These are phyloP conservation scores for Typha latifolia DNA, from an alignment of 176 grass and related monocot genomes.

Conservation along the genomic window DNA sequence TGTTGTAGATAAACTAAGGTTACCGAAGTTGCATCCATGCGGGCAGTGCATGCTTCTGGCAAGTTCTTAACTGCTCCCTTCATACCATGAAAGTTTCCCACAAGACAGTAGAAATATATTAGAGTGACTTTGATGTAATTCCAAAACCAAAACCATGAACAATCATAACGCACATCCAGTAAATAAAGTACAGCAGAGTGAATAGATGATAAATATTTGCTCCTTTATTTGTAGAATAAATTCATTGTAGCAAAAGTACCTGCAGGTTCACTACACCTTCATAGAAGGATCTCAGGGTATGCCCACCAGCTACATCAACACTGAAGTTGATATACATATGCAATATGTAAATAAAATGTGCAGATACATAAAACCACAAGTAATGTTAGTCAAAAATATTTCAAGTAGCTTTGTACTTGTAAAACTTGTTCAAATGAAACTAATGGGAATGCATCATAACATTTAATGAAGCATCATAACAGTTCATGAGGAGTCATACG, in stretches of 20 bases:
- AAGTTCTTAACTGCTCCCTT: constrained; percentile 43
- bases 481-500: constrained; percentile 26
- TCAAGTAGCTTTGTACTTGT: neutral
- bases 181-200: neutral
- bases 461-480: neutral
- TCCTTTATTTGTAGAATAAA: neutral
- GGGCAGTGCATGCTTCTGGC: constrained; percentile 42
- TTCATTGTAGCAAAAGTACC: neutral
- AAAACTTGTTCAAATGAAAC: neutral
- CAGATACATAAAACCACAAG: no score
- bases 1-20: neutral
- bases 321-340: constrained; percentile 23
- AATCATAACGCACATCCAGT: neutral
- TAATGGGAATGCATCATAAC: neutral
- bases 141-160: neutral
- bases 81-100: neutral
- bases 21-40: constrained; percentile 56
- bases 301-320: constrained; percentile 42
- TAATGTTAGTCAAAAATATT: no score
- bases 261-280: constrained; percentile 49
- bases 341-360: no score
- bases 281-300: constrained; percentile 50
- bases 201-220: neutral
- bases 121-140: neutral
- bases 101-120: neutral